Percentiles rank a stretch among this genome's conserved stretches.
phyloP scores from a whole-genome alignment of 805 yeast genomes.

The Wickerhamomyces tratensis region DNA sequence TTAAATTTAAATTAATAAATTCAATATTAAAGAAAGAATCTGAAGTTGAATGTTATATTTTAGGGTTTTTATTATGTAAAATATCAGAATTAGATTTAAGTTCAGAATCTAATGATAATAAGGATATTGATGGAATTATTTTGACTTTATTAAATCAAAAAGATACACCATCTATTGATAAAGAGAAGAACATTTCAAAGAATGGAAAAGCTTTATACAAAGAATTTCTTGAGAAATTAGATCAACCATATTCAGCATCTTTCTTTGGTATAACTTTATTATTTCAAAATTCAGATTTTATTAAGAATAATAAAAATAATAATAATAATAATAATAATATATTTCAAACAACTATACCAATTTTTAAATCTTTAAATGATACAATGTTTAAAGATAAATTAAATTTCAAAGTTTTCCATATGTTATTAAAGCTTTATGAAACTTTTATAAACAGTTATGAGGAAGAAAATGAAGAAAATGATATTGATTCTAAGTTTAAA shows the following conservation, averaged over 20 bases:
- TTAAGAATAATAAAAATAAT: neutral
- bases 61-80: constrained; percentile 10
- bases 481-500: neutral
- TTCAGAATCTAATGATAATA: too few relatives aligned
- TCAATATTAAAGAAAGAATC: neutral
- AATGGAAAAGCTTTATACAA: constrained; percentile 1
- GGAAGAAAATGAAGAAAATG: neutral
- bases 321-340: neutral
- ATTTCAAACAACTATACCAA: neutral
- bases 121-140: too few relatives aligned
- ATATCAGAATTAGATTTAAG: constrained; percentile 1
- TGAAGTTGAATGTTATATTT: constrained; percentile 2
- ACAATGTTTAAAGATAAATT: neutral
- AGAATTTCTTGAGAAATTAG: constrained; percentile 5
- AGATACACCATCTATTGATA: neutral
- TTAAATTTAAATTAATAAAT: neutral
- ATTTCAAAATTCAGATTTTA: constrained; percentile 3
- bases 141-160: neutral
- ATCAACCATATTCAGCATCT: constrained; percentile 2
- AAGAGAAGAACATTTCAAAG: constrained; percentile 1
- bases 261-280: constrained; percentile 9
- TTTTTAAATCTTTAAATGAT: neutral
- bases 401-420: constrained; percentile 5
- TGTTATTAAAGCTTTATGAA: constrained; percentile 9
- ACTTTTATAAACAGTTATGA: constrained; percentile 1